Conservation (phyloP, 1,139 yeast genomes). For the Candida sp. region DNA sequence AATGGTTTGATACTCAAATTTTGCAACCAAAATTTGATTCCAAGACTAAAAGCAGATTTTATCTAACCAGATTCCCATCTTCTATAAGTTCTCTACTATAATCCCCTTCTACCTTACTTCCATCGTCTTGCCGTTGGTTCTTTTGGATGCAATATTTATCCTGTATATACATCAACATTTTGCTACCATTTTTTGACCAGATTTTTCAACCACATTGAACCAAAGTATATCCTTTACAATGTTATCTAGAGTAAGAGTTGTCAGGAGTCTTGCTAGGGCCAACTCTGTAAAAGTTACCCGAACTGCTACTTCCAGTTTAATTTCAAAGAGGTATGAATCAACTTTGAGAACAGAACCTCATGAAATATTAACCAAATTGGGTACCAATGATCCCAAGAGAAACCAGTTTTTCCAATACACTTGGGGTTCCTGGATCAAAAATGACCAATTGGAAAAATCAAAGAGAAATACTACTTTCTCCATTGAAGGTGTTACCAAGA, state of each 20-base stretch:
- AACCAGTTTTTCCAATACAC: slow-evolving; percentile 78
- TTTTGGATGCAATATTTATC: no score
- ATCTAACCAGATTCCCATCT: no score
- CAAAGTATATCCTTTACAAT: slow-evolving; percentile 1
- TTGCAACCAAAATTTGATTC: no score
- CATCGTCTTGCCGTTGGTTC: no score
- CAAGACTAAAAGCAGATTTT: no score
- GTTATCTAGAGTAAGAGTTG: slow-evolving; percentile 6
- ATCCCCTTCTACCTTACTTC: no score
- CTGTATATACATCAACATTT: no score
- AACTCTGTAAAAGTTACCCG: background rate
- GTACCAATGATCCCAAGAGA: slow-evolving; percentile 67
- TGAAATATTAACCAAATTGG: slow-evolving; percentile 51
- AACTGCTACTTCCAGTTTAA: background rate
- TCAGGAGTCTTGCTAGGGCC: background rate
- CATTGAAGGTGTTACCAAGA: slow-evolving; percentile 64
- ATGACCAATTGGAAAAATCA: slow-evolving; percentile 70
- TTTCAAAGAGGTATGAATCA: slow-evolving; percentile 4
- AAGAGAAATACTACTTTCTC: slow-evolving; percentile 83
- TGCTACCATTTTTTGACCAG: background rate
- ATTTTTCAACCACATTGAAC: background rate
- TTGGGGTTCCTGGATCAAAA: slow-evolving; percentile 93
- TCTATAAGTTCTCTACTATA: no score
- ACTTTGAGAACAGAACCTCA: slow-evolving; percentile 18
- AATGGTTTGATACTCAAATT: no score